Percentiles rank a stretch among this genome's conserved stretches.
Evolutionary conservation across 768 basidiomycete genomes (phyloP).

Genomic region (Tylopilus plumbeoviolaceoides): DNA sequence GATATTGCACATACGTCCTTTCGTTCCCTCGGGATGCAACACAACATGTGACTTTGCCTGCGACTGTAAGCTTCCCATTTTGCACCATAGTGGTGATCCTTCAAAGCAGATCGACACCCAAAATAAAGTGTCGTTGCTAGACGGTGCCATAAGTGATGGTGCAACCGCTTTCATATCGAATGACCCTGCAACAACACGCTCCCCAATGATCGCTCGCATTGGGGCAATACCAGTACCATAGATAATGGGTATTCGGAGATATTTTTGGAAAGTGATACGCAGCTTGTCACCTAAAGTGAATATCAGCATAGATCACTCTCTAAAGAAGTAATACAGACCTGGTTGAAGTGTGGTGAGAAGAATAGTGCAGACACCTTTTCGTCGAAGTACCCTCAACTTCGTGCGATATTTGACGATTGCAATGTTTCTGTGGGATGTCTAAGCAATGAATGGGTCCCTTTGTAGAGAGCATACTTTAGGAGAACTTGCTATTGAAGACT

Average conservation of each 20-base stretch:
- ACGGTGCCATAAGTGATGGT: background rate
- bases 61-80: constrained; percentile 60
- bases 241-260: constrained; percentile 57
- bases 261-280: constrained; percentile 59
- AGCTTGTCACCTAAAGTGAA: constrained; percentile 49
- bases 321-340: constrained; percentile 39
- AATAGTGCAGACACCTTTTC: constrained; percentile 80
- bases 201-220: no score
- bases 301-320: no score
- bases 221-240: constrained; percentile 83
- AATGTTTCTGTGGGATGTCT: constrained; percentile 45
- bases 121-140: constrained; percentile 84
- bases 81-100: constrained; percentile 74
- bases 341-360: constrained; percentile 62
- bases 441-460: background rate
- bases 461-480: constrained; percentile 33
- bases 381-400: constrained; percentile 70
- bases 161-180: no score
- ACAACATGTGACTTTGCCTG: constrained; percentile 52
- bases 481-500: constrained; percentile 93
- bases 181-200: no score
- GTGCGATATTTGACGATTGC: constrained; percentile 89
- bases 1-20: constrained; percentile 85
- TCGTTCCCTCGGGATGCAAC: constrained; percentile 66
- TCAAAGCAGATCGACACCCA: constrained; percentile 74